Base-by-base conservation (phyloP, 257 asterid genomes). In the Hygrophila difformis region DNA sequence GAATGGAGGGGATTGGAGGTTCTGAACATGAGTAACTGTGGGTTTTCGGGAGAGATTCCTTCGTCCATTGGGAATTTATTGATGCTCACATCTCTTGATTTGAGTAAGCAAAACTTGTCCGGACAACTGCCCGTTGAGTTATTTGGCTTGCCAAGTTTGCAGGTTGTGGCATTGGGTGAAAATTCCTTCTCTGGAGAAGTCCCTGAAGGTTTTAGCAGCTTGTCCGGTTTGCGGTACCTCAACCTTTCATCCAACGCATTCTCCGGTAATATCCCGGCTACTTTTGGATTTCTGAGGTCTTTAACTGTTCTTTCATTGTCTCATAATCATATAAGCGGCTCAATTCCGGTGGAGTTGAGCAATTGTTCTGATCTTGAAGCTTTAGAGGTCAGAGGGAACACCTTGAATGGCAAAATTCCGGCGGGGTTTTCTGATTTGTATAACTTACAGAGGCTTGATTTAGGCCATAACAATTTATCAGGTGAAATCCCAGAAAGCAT, bases 201-300 rank as follows among this genome's bases (percentile, higher is more conserved):
- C 61, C 85, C 80, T 29, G 85, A 72, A 63, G 93, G 93, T 51
- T 65, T 81, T 41, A 81, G 85, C 45, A 78, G 85, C 56, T 72
- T 81, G 60, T 36, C 61, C 22, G 85, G 79, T 20, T 42, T 78
- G 53, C 68, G 60, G 46, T 67, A 77, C 66, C 56, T 81, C 56
- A 72, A 81, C 62, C 80, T 81, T 21, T 81, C 93, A 16, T 62
- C 53, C 64, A 81, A 82, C 70, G 63, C 73, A 20, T 65, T 78
- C 61, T 73, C 74, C n/a, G 88, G 85, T 47, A 67, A 31, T 6
- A 68, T 81, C 54, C 66, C 93, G 3, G 54, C 82, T 8, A 75
- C 82, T n/a, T 81, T 81, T 56, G 93, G 88, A 8, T 68, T 73
- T 69, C 53, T 81, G 80, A 75, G 59, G 35, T 75, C 93, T 6